Base-by-base conservation (phyloP, 129 eudicot genomes). In the Chrysanthemum seticuspe region DNA sequence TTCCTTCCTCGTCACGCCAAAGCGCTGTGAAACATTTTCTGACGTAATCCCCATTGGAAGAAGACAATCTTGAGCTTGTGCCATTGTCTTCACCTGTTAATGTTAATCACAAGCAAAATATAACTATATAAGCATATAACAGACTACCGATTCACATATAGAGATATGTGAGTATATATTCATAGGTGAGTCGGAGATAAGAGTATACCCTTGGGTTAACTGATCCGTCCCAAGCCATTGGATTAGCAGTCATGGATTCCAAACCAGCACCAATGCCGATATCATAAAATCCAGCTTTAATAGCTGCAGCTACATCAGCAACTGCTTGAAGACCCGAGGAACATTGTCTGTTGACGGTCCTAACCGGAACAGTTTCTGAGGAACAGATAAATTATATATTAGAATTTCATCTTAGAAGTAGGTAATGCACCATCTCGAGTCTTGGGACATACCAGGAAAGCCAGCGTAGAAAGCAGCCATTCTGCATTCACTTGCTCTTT, bases 381-480 rank as follows among this genome's bases (percentile, higher is more conserved):
- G 27, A 62, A 34, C 62, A 68, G 10, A 59, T 13, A 34, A 36
- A 59, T 51, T n/a, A 75, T 45, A 74, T 54, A 13, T 45, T 18
- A 65, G 54, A 36, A 25, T 1, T 18, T 15, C 72, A 63, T 68
- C 63, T 9, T 13, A 50, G 13, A 9, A 68, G 66, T 13, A n/a
- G 25, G 27, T 21, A 55, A 70, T 29, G 51, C 48, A 12, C 12
- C 51, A 3, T 36, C 7, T 18, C 36, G 64, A 52, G 23, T 25
- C 19, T 27, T 27, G 16, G 16, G 2, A 31, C 65, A 40, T 86
- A 95, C 99, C 97, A 70, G 99, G 97, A 83, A 95, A 95, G 40
- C 99, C 99, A 45, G 99, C 99, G 78, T 95, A 95, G 71, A 95
- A 95, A 63, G 97, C 96, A 77, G 99, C 99, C 94, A 86, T 95